Conservation (phyloP, 2,329 filamentous ascomycete species). For the Thielaviopsis punctulata region DNA sequence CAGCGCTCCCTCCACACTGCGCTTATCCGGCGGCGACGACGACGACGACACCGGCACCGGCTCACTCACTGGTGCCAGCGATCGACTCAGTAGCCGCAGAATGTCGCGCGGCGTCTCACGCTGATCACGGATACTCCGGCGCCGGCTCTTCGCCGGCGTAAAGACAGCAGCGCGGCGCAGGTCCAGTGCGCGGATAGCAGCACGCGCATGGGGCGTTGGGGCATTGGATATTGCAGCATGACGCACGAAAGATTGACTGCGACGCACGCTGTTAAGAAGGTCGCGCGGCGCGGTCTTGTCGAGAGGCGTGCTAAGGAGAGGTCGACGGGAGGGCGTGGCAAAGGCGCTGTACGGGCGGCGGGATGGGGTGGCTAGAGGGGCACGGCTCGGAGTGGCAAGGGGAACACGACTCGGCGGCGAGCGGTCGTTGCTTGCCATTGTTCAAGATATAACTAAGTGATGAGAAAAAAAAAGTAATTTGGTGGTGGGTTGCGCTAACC, state of each 20-base stretch:
- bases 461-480: background rate
- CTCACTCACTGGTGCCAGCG: conserved; percentile 32
- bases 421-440: conserved; percentile 5
- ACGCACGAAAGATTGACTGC: conserved; percentile 22
- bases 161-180: conserved; percentile 40
- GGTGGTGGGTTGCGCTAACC: background rate
- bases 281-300: conserved; percentile 21
- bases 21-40: background rate
- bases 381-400: conserved; percentile 7
- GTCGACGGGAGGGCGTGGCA: conserved; percentile 17
- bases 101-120: conserved; percentile 38
- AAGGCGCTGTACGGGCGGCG: conserved; percentile 9
- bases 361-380: conserved; percentile 11
- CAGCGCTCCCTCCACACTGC: conserved; percentile 13
- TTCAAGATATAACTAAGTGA: background rate
- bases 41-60: conserved; percentile 29
- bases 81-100: conserved; percentile 35
- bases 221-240: conserved; percentile 17
- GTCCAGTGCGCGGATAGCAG: conserved; percentile 40
- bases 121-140: conserved; percentile 38
- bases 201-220: conserved; percentile 43
- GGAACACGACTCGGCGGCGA: conserved; percentile 7
- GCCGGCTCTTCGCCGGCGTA: conserved; percentile 40
- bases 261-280: conserved; percentile 22
- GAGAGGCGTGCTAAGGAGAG: conserved; percentile 26